These are phyloP conservation scores for Alternaria rosae DNA, from an alignment of 2,329 filamentous ascomycete genomes.

Conservation along the genomic window DNA sequence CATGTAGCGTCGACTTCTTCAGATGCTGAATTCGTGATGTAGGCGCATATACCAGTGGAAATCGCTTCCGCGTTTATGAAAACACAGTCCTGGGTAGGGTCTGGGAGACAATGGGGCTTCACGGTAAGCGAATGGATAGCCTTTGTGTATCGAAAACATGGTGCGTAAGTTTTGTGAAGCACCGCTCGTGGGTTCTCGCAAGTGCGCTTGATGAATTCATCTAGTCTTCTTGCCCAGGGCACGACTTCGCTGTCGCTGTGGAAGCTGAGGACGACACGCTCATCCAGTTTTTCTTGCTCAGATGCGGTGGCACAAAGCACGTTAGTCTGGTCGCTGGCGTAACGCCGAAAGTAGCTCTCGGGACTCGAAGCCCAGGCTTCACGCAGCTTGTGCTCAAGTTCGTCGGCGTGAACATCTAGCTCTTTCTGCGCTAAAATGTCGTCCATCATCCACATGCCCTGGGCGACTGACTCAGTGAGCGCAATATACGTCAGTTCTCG, in stretches of 20 bases:
- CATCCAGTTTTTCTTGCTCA: background rate
- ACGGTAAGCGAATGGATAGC: background rate
- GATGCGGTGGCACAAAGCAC: background rate
- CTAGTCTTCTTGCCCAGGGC: background rate
- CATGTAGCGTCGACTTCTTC: background rate
- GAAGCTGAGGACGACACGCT: background rate
- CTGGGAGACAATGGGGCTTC: background rate
- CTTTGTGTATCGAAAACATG: background rate
- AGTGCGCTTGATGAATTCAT: background rate
- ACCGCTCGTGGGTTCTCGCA: background rate
- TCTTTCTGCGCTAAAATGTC: background rate
- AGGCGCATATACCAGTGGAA: background rate
- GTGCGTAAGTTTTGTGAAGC: background rate
- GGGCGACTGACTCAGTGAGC: background rate
- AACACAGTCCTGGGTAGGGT: background rate
- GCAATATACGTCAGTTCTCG: slow-evolving; percentile 5
- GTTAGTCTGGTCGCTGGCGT: background rate
- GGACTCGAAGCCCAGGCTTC: slow-evolving; percentile 1
- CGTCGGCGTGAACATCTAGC: background rate
- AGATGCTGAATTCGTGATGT: background rate
- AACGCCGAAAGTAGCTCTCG: background rate
- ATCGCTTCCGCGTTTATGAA: background rate
- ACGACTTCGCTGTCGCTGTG: background rate
- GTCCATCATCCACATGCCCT: accelerated
- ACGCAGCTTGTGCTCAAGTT: background rate